These are phyloP conservation scores for Phytophthora fragariaefolia DNA, from an alignment of 352 stramenopile species.

Conservation along the genomic window DNA sequence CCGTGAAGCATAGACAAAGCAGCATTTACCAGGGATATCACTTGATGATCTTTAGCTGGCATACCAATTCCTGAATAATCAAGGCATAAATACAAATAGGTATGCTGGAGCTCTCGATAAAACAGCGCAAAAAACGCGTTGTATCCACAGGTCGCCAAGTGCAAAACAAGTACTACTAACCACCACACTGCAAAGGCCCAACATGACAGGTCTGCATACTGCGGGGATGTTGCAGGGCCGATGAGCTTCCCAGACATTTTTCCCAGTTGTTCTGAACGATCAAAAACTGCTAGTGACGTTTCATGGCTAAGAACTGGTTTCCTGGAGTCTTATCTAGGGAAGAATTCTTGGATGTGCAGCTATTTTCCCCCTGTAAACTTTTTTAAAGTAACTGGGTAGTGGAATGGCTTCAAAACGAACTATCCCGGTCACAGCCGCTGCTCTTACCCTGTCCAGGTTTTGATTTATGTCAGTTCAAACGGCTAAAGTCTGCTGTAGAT, in stretches of 20 bases:
- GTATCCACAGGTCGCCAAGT: slow-evolving; percentile 18
- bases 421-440: no score
- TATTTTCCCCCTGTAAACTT: no score
- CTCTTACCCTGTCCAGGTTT: no score
- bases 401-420: no score
- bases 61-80: slow-evolving; percentile 36
- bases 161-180: slow-evolving; percentile 13
- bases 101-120: slow-evolving; percentile 31
- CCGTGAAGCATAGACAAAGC: slow-evolving; percentile 32
- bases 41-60: slow-evolving; percentile 16
- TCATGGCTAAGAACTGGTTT: no score
- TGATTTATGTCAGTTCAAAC: no score
- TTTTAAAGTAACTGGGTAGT: no score
- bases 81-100: slow-evolving; percentile 22
- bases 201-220: slow-evolving; percentile 17
- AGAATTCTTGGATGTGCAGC: no score
- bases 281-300: no score
- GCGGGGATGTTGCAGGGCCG: background rate
- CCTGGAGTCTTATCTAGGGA: no score
- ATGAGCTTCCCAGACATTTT: background rate
- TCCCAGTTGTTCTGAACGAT: no score
- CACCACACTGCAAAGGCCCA: slow-evolving; percentile 22
- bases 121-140: slow-evolving; percentile 26
- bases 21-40: slow-evolving; percentile 30
- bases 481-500: no score